Base-by-base conservation (phyloP, 2,329 filamentous ascomycete genomes). In the Bipolaris victoriae region DNA sequence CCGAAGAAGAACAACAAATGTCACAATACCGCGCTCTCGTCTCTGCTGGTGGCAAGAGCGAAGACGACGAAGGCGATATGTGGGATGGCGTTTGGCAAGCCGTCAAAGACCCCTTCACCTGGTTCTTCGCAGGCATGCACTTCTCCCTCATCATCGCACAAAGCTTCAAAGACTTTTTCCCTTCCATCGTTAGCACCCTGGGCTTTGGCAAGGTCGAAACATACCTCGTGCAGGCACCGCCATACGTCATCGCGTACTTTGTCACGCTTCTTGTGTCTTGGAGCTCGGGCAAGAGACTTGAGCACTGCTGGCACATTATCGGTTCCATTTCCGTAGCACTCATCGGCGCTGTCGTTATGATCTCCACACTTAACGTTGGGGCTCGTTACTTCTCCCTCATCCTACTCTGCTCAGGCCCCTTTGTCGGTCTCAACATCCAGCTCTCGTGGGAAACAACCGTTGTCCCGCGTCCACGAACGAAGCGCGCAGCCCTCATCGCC, bases 371-470 rank as follows among this genome's bases (percentile, higher is more conserved):
- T 16, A 71, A 73, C 50, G 55, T 63, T 7, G 69, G 69, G 18
- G 67, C 69, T 1, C 66, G 72, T 31, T 74, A 73, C 63, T 73
- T 73, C 47, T 64, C 64, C 2, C 57, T 68, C 24, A 57, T 72
- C 10, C 53, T 73, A 10, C 37, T 79, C 0, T 67, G 73, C 31
- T 65, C 62, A 4, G 77, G 77, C 20, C 71, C 76, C 0, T 79
- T 76, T 57, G 70, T 67, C 51, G 76, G 71, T 16, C 71, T 78
- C 3, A 78, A 79, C 39, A 62, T 79, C 24, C 76, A 79, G 57
- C 68, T 79, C 0, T 76, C 77, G 0, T 80, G 78, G 77, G 77
- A 79, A 49, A 78, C 77, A 0, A 78, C 76, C 0, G 68, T 79
- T 0, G 76, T 80, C 0, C 77, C 78, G 3, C 68, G 72, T 0